Conservation (phyloP, 306 rosid genomes). For the Vachellia pachyceras region DNA sequence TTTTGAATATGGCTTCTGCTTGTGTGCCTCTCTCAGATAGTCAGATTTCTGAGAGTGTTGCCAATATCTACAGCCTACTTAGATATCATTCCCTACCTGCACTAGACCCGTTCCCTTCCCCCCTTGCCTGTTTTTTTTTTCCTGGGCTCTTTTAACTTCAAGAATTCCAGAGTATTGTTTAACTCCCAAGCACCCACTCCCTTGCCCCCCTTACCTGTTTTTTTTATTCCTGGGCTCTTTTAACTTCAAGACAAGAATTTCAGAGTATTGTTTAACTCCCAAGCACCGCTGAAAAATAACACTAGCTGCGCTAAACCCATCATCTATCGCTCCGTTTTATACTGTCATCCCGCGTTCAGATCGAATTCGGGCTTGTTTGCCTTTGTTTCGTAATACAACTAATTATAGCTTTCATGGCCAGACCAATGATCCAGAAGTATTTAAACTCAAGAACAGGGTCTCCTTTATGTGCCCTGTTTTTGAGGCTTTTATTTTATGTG, state of each 20-base stretch:
- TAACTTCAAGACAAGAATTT: conserved; percentile 43
- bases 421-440: conserved; percentile 23
- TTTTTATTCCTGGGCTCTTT: conserved; percentile 25
- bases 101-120: conserved; percentile 39
- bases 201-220: conserved; percentile 1
- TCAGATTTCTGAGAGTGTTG: conserved; percentile 46
- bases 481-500: not conserved
- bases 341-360: not conserved
- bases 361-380: not conserved
- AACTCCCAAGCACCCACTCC: no score
- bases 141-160: no score
- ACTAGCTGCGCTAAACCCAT: not conserved
- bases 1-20: conserved; percentile 64
- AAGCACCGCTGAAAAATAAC: conserved; percentile 29
- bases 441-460: conserved; percentile 8
- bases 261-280: conserved; percentile 34
- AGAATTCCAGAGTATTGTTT: no score
- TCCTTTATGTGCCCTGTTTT: not conserved
- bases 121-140: no score
- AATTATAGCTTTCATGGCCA: not conserved
- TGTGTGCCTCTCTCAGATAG: conserved; percentile 38
- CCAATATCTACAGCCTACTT: conserved; percentile 43
- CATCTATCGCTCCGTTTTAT: not conserved
- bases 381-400: not conserved
- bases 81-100: conserved; percentile 73